A percentile compares a stretch with the other conserved stretches of the same genome.
phyloP scores from a whole-genome alignment of 768 basidiomycete species.

The Galerina sulciceps region DNA sequence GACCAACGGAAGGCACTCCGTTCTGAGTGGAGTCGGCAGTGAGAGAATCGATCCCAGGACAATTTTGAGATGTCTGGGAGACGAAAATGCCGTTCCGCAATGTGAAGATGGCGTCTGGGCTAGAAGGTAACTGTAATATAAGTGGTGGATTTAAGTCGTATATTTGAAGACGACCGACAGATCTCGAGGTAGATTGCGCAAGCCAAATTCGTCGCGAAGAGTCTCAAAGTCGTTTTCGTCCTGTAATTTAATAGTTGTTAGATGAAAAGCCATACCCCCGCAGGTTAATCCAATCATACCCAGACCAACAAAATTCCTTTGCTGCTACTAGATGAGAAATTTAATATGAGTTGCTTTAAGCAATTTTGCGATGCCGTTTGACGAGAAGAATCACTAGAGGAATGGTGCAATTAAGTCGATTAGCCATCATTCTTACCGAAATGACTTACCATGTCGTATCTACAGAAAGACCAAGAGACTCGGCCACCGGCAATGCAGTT shows the following conservation, averaged over 20 bases:
- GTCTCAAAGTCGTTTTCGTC: conserved; percentile 8
- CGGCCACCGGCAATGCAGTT: conserved; percentile 11
- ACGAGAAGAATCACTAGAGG: background rate
- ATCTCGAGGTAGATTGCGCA: conserved; percentile 10
- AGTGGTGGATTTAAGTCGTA: background rate
- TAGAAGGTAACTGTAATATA: background rate
- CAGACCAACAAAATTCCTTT: conserved; percentile 10
- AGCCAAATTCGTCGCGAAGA: conserved; percentile 6
- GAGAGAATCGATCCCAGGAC: background rate
- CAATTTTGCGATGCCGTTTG: background rate
- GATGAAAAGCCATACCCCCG: background rate
- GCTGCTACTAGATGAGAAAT: conserved; percentile 10
- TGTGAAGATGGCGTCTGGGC: conserved; percentile 5
- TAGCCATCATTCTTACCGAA: background rate
- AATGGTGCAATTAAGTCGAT: background rate
- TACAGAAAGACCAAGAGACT: conserved; percentile 2
- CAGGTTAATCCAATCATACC: background rate
- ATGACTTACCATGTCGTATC: conserved; percentile 10
- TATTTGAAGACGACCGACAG: background rate
- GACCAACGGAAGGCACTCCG: background rate
- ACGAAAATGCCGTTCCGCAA: conserved; percentile 12
- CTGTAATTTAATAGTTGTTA: background rate
- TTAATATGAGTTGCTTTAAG: conserved; percentile 1
- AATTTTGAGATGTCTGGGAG: conserved; percentile 12
- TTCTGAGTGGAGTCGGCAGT: background rate